phyloP scores from a whole-genome alignment of 1,284 basidiomycete genomes.

The Anthracocystis setariae region DNA sequence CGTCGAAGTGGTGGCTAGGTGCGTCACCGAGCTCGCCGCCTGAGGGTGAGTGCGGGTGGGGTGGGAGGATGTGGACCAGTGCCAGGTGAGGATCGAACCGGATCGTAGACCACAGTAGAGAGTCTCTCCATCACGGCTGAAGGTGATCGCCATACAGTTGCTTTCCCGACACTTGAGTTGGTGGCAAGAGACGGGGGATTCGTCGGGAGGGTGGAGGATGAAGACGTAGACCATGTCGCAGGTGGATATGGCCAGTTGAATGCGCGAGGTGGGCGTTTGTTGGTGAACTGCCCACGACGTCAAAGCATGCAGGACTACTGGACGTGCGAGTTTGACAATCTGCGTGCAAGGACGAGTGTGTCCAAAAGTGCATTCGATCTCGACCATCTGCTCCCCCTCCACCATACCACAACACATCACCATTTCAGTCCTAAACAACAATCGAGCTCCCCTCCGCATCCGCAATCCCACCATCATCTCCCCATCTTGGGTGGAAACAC shows the following conservation, averaged over 20 bases:
- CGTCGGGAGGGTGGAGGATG: background rate
- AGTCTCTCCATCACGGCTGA: background rate
- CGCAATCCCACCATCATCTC: too few species aligned
- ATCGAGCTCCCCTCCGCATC: too few species aligned
- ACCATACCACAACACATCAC: too few species aligned
- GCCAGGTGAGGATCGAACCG: conserved; percentile 11
- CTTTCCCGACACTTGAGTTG: background rate
- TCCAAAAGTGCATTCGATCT: too few species aligned
- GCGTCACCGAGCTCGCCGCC: conserved; percentile 22
- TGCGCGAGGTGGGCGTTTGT: background rate
- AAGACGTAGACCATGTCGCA: background rate
- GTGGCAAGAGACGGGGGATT: background rate
- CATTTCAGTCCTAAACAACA: too few species aligned
- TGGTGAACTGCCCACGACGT: background rate
- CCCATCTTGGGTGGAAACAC: too few species aligned
- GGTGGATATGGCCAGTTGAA: background rate
- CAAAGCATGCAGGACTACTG: too few species aligned
- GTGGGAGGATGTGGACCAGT: background rate
- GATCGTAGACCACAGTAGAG: conserved; percentile 25
- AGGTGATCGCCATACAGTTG: conserved; percentile 21
- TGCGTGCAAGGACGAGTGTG: too few species aligned
- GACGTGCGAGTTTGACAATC: too few species aligned
- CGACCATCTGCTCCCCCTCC: too few species aligned
- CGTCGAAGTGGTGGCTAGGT: conserved; percentile 7
- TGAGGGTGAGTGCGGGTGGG: background rate